These are phyloP conservation scores for Blastobotrys raffinosifermentans DNA, from an alignment of 1,139 yeast species.

Conservation along the genomic window DNA sequence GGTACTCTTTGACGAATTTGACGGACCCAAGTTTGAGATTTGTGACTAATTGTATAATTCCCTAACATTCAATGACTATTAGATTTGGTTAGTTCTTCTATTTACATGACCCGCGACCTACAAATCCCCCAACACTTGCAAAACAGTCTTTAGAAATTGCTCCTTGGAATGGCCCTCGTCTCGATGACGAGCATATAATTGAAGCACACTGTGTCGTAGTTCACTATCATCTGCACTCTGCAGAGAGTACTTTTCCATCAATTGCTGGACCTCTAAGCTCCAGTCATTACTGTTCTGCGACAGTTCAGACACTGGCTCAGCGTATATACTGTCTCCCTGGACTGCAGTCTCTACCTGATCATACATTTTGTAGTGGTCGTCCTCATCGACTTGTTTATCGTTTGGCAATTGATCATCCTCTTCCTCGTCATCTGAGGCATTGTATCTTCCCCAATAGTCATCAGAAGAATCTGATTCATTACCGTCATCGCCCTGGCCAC, in stretches of 20 bases:
- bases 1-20: no score
- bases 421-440: background rate
- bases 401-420: background rate
- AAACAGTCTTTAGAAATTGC: constrained; percentile 5
- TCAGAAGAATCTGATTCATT: constrained; percentile 7
- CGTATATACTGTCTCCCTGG: background rate
- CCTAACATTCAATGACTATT: no score
- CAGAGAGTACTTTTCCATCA: no score
- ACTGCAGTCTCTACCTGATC: constrained; percentile 10
- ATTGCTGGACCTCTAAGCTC: no score
- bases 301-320: no score
- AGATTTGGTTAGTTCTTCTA: no score
- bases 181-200: background rate
- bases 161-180: background rate
- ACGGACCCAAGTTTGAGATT: constrained; percentile 1
- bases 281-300: no score
- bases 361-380: constrained; percentile 8
- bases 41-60: background rate
- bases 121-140: constrained; percentile 4
- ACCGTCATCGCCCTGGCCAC: background rate
- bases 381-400: constrained; percentile 2
- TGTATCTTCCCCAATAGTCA: constrained; percentile 12
- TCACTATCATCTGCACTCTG: no score
- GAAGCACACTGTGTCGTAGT: background rate
- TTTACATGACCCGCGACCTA: background rate